Percentiles rank a stretch among this genome's conserved stretches.
phyloP scores from a whole-genome alignment of 371 early-diverging fungal species.

The Thermomucor indicae-seudaticae region DNA sequence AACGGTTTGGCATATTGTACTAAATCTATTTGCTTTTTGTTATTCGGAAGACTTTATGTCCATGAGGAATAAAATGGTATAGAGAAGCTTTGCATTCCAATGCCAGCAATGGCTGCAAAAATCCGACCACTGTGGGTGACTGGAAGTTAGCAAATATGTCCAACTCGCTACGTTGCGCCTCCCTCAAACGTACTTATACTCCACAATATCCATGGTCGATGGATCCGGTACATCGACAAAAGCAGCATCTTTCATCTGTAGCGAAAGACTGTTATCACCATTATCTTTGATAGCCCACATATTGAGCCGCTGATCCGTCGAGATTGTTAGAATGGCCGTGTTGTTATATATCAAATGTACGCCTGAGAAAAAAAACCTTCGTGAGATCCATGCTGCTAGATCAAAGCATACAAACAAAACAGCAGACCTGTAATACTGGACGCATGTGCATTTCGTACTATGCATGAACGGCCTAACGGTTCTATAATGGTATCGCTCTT shows the following conservation, averaged over 20 bases:
- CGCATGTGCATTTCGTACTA: slow-evolving; percentile 46
- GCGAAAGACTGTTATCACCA: slow-evolving; percentile 9
- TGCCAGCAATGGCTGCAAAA: slow-evolving; percentile 45
- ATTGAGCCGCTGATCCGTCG: slow-evolving; percentile 56
- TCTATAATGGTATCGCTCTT: not conserved
- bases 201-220: slow-evolving; percentile 47
- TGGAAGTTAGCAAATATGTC: not conserved
- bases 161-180: not conserved
- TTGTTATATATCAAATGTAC: slow-evolving; percentile 27
- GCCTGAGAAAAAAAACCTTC: slow-evolving; percentile 17
- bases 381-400: not conserved
- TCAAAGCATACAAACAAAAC: not conserved
- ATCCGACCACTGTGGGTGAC: slow-evolving; percentile 14
- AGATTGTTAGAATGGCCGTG: slow-evolving; percentile 34
- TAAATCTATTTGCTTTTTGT: no score
- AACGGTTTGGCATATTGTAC: no score
- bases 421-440: slow-evolving; percentile 51
- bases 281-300: slow-evolving; percentile 37
- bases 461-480: slow-evolving; percentile 18
- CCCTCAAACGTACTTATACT: slow-evolving; percentile 22
- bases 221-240: slow-evolving; percentile 62
- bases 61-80: not conserved
- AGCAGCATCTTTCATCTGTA: slow-evolving; percentile 29
- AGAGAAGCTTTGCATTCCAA: slow-evolving; percentile 38
- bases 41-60: no score